Evolutionary conservation across 495 filamentous ascomycete species (phyloP).

Genomic region (Trichoderma parareesei): DNA sequence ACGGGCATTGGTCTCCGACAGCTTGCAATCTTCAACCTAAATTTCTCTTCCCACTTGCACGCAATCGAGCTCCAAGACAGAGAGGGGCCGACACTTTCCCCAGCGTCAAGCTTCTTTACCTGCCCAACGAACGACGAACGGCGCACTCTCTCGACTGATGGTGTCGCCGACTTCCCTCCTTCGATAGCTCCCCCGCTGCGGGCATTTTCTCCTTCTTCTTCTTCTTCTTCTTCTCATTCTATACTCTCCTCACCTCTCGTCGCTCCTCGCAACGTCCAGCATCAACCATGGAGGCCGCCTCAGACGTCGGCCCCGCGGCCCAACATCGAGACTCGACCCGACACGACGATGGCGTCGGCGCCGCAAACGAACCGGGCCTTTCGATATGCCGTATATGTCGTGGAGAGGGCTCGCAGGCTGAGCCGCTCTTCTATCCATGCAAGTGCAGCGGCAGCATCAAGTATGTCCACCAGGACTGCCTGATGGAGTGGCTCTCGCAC

Average conservation of each 20-base stretch:
- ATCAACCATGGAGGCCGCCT: neutral
- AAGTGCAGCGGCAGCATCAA: conserved; percentile 98
- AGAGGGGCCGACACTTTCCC: conserved; percentile 3
- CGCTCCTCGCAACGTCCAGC: neutral
- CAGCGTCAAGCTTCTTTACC: neutral
- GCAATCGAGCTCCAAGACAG: neutral
- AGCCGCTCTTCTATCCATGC: conserved; percentile 94
- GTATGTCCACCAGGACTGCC: conserved; percentile 91
- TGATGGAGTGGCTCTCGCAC: conserved; percentile 97
- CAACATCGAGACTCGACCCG: neutral
- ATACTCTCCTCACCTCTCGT: too few relatives aligned
- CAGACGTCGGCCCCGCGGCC: neutral
- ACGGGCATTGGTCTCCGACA: too few relatives aligned
- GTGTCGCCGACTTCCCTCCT: neutral
- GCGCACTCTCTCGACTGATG: neutral
- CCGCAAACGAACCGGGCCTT: conserved; percentile 17
- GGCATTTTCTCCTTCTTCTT: neutral
- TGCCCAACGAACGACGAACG: neutral
- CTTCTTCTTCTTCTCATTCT: neutral
- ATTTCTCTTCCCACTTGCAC: neutral
- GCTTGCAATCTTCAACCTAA: too few relatives aligned
- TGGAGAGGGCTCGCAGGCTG: conserved; percentile 73
- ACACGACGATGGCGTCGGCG: neutral
- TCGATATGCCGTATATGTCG: conserved; percentile 95
- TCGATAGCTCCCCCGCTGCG: conserved; percentile 3